Conservation (phyloP, 129 eudicot genomes). For the Tagetes patula region DNA sequence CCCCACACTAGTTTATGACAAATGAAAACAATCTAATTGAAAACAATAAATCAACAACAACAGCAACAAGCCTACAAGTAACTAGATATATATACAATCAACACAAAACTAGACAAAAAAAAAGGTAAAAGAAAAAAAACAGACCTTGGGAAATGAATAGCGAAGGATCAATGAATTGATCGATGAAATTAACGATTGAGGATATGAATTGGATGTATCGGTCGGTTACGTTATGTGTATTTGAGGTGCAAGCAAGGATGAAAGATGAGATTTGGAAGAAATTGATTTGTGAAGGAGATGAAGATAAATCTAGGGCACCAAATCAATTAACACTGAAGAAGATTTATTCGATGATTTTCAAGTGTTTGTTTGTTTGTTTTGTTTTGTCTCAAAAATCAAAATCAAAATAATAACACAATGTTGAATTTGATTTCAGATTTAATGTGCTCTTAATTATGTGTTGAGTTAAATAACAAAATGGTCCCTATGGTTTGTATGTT, state of each 20-base stretch:
- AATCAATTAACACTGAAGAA: neutral
- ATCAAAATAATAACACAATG: neutral
- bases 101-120: neutral
- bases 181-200: too few species aligned
- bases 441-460: too few species aligned
- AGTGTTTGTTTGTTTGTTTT: neutral
- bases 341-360: neutral
- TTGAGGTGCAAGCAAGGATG: too few species aligned
- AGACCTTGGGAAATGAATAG: slow-evolving; percentile 32
- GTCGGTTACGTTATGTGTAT: too few species aligned
- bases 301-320: slow-evolving; percentile 15
- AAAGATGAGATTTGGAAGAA: slow-evolving; percentile 13
- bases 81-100: slow-evolving; percentile 3
- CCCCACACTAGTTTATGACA: neutral
- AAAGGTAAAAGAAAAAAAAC: neutral
- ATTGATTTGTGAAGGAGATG: slow-evolving; percentile 24
- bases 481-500: too few species aligned
- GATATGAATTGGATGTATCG: too few species aligned
- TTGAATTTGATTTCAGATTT: neutral
- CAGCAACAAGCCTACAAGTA: slow-evolving; percentile 42
- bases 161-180: neutral
- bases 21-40: neutral
- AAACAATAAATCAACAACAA: slow-evolving; percentile 15
- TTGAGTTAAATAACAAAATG: too few species aligned
- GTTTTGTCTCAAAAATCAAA: neutral